Base-by-base conservation (phyloP, 2,329 filamentous ascomycete genomes). In the Arthrobotrys sphaeroides region DNA sequence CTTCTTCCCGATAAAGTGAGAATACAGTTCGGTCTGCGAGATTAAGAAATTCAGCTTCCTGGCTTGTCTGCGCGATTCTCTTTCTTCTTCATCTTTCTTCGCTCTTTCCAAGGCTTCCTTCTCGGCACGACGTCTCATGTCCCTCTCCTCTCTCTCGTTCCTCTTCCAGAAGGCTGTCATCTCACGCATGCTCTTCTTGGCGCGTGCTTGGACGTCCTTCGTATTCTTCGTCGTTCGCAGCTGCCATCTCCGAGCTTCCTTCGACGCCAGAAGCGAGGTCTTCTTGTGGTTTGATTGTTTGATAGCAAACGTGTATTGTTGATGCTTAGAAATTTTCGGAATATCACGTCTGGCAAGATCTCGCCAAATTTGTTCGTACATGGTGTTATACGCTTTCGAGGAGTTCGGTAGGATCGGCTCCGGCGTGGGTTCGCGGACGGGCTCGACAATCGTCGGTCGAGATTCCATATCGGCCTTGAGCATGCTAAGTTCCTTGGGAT, bases 111-210 rank as follows among this genome's bases (percentile, higher is more conserved):
- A 88, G 84, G 98, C 95, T 82, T 97, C 93, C 82, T 91, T 92
- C 85, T 99, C 95, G 3, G 95, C 95, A 61, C 94, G 90, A 84
- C 97, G 96, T 79, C 95, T 90, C 78, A 96, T 86, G 82, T 99
- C 95, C 75, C 95, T 92, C 82, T 99, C 95, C 82, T 99, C 95
- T 62, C 94, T 91, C 83, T 99, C 95, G 82, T 99, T 99, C 69
- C 94, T 91, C 84, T 98, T 98, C 95, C 95, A 99, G 87, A 98
- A 99, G 70, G 92, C 90, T 88, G 97, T 95, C 95, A 99, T 99
- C 84, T 99, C 95, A 82, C 95, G 90, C 95, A 99, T 99, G 73
- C 94, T 94, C 79, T 95, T 91, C 86, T 99, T 99, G 72, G 95
- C 95, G 53, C 95, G 90, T 43, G 95, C 95, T 82, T 98, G 95